Base-by-base conservation (phyloP, 106 monocot genomes). In the Allium fistulosum region DNA sequence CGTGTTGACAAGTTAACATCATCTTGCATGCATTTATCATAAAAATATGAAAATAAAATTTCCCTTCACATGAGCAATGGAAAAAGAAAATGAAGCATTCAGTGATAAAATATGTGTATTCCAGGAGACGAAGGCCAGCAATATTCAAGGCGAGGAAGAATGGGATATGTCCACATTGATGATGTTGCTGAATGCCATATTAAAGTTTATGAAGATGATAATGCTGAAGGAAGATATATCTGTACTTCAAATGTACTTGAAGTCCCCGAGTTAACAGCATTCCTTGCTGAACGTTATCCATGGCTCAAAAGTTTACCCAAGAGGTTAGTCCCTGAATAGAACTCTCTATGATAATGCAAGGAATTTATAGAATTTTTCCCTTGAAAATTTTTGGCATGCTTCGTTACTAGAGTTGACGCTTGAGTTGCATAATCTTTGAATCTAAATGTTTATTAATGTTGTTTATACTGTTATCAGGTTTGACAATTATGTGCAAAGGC, bases 111-210 rank as follows among this genome's bases (percentile, higher is more conserved):
- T 17, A 16, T 62, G 9, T 62, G 18, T 11, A 62, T 18, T 26
- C 18, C 76, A 87, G 87, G 94, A 57, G 79, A 79, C 16, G 17
- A 26, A 58, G 53, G 53, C n/a, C 76, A 85, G 57, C 78, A 47
- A 53, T 87, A 90, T 67, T 72, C 90, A 47, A 49, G 14, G 72
- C 65, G 83, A 67, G 88, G 91, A 7, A 83, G 91, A 76, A 91
- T 91, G 90, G 94, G 94, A 2, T 94, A 88, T 69, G 85, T 88
- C 49, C 90, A 88, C 77, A 87, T 94, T 18, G 91, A 91, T 66
- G 95, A 95, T 65, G 95, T 84, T 28, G 91, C 87, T 18, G 50
- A 80, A 15, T 88, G 91, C 81, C 94, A 91, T 69, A 80, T 95
- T 48, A 48, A 80, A 22, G 88, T 83, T 26, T 91, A 85, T 61